Evolutionary conservation across 306 rosid species (phyloP), one percentile per base, ranked within the genome.

Genomic region (Citrullus amarus): DNA sequence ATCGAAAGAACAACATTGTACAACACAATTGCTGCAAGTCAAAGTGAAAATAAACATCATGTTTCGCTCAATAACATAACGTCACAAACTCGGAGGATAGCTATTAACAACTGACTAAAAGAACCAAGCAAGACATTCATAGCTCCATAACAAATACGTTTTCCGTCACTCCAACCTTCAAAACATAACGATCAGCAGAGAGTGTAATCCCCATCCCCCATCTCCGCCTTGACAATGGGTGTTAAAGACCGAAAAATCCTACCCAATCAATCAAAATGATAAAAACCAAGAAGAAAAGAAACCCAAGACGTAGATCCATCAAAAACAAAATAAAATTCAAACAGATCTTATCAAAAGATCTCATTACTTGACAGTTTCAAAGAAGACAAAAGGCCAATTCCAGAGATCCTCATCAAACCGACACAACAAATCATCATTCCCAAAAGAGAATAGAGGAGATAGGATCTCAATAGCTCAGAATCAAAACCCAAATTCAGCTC

Each of bases 401-500:
- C 43, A 32, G 17, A 53, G 78, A 74, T 53, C 78, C 32, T 4
- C 32, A 51, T 12, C 6, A 30, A 72, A 32, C 18, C 63, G n/a
- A 70, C 56, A 32, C 63, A 76, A 69, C 54, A 68, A 62, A 66
- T 28, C 44, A 75, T 2, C 79, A 48, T 48, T 61, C 44, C n/a
- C 46, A 22, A 76, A 78, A 67, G 43, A 28, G 74, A 78, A 8
- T 73, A 0, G 68, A 34, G 70, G 11, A 86, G 77, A 53, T 48
- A 84, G 83, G 97, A 92, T 92, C 96, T 85, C 57, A 86, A 79
- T 34, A 41, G 18, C 22, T 51, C 44, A 72, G 43, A 72, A 6
- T 25, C 34, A 36, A 11, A 39, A 9, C 62, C 80, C 72, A 81
- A 9, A 48, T 3, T 25, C 11, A 81, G 81, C 62, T 57, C 13